A percentile compares a stretch with the other conserved stretches of the same genome.
Evolutionary conservation across 2,329 filamentous ascomycete genomes (phyloP).

Genomic region (Scopulariopsis brevicaulis): DNA sequence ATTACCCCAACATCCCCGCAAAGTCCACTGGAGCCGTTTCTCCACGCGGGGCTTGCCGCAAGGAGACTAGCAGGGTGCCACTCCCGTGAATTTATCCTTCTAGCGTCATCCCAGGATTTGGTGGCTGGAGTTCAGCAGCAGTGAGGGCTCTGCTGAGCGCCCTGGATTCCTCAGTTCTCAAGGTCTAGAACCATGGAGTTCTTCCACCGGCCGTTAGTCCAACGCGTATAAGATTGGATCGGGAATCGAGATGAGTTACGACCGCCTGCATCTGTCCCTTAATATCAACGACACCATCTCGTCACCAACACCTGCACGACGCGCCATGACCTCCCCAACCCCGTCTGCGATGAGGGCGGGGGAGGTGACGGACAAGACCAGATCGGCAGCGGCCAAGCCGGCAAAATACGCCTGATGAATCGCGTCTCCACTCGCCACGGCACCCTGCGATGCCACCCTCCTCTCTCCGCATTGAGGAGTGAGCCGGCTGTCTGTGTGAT

Average conservation of each 20-base stretch:
- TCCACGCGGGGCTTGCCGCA: neutral
- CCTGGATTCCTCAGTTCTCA: no score
- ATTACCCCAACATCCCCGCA: constrained; percentile 1
- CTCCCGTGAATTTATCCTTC: neutral
- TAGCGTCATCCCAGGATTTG: neutral
- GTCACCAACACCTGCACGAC: neutral
- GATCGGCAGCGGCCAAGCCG: constrained; percentile 1
- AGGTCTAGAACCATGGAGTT: no score
- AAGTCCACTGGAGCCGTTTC: neutral
- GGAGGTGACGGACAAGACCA: neutral
- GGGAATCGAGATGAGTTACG: no score
- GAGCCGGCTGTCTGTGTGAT: neutral
- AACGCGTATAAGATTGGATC: no score
- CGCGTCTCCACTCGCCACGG: neutral
- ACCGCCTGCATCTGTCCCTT: neutral
- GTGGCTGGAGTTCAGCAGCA: no score
- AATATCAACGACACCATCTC: neutral
- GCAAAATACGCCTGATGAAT: constrained; percentile 1
- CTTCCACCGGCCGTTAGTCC: no score
- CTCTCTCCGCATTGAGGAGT: neutral
- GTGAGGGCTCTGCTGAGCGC: no score
- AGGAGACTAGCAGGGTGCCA: neutral
- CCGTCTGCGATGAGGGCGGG: neutral
- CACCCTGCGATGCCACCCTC: constrained; percentile 1
- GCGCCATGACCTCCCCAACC: neutral